Percentiles rank a stretch among this genome's conserved stretches.
Evolutionary conservation across 257 asterid species (phyloP).

Genomic region (Nicotiana noctiflora): DNA sequence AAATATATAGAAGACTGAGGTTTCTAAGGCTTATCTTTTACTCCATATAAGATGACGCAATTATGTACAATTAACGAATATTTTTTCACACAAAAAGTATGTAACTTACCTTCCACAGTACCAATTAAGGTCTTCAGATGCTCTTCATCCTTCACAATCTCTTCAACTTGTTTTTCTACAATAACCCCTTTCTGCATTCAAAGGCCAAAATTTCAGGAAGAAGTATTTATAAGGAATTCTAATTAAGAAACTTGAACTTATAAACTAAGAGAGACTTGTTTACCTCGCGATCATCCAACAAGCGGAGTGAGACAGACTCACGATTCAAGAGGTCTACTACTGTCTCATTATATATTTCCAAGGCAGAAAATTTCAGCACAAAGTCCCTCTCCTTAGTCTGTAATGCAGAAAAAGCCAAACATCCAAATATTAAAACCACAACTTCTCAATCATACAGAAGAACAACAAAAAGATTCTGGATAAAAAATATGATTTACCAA

Average conservation of each 20-base stretch:
- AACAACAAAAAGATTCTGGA: background rate
- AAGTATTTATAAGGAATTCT: background rate
- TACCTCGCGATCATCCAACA: constrained; percentile 95
- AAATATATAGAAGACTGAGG: background rate
- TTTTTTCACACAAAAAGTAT: background rate
- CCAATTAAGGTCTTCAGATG: constrained; percentile 67
- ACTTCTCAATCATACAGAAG: background rate
- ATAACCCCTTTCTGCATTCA: constrained; percentile 78
- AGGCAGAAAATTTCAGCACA: constrained; percentile 75
- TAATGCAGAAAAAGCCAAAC: constrained; percentile 9
- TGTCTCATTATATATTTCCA: constrained; percentile 91
- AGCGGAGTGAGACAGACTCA: constrained; percentile 77
- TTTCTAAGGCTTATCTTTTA: background rate
- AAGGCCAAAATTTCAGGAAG: constrained; percentile 5
- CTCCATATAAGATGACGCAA: background rate
- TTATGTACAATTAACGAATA: background rate
- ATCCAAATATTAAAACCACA: constrained; percentile 4
- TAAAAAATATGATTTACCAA: constrained; percentile 31
- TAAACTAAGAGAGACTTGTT: background rate
- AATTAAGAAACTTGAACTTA: background rate
- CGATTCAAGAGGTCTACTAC: constrained; percentile 86
- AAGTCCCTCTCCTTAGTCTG: constrained; percentile 83
- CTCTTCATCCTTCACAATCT: constrained; percentile 59
- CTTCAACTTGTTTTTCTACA: constrained; percentile 82
- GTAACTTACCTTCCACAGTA: constrained; percentile 68